Evolutionary conservation across 176 grass and related monocot genomes (phyloP).

Genomic region (Musa itinerans): DNA sequence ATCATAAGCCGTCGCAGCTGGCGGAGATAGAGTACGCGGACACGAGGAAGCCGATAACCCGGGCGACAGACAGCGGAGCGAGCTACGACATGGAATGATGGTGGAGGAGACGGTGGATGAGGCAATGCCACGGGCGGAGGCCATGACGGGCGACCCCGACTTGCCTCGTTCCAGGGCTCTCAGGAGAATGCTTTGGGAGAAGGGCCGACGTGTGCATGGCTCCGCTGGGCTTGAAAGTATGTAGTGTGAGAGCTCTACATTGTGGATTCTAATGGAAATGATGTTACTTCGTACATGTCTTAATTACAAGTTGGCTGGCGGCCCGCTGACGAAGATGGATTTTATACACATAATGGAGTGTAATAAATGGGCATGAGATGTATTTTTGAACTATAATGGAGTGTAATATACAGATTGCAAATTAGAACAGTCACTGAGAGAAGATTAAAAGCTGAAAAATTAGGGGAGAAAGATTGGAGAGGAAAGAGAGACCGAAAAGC

Average conservation of each 20-base stretch:
- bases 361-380: too few relatives aligned
- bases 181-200: constrained; percentile 37
- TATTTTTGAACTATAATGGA: too few relatives aligned
- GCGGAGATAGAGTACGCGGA: constrained; percentile 60
- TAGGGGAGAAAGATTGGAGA: too few relatives aligned
- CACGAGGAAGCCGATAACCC: constrained; percentile 56
- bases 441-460: too few relatives aligned
- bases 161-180: constrained; percentile 73
- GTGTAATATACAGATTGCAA: too few relatives aligned
- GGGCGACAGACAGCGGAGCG: constrained; percentile 31
- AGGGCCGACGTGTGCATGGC: neutral
- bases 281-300: too few relatives aligned
- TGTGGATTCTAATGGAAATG: too few relatives aligned
- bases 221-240: neutral
- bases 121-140: constrained; percentile 50
- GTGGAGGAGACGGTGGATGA: constrained; percentile 52
- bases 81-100: constrained; percentile 7
- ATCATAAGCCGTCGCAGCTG: constrained; percentile 70
- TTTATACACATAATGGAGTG: too few relatives aligned
- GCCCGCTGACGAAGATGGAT: too few relatives aligned
- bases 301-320: too few relatives aligned
- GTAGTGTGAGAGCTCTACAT: neutral
- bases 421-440: too few relatives aligned
- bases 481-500: too few relatives aligned
- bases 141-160: constrained; percentile 32